A percentile compares a stretch with the other conserved stretches of the same genome.
Conservation (phyloP, 2,329 filamentous ascomycete genomes). For the Aspergillus tamarii region DNA sequence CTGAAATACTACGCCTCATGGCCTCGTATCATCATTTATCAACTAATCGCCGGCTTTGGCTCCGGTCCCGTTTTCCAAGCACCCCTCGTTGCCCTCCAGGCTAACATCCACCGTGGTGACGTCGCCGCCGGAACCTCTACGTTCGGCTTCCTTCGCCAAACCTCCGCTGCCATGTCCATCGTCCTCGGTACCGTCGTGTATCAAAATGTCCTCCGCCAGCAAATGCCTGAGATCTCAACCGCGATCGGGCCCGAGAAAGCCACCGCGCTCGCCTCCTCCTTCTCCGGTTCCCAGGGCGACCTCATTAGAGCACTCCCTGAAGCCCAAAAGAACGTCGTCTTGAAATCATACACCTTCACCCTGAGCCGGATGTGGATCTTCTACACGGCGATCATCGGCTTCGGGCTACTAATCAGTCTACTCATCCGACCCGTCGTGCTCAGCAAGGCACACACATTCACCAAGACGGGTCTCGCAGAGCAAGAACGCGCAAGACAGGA, state of each 20-base stretch:
- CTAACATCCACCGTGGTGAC: slow-evolving; percentile 61
- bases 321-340: slow-evolving; percentile 41
- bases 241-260: slow-evolving; percentile 36
- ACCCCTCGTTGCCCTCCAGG: slow-evolving; percentile 66
- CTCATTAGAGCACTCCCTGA: slow-evolving; percentile 39
- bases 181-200: slow-evolving; percentile 60
- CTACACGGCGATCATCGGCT: slow-evolving; percentile 43
- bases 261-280: slow-evolving; percentile 30
- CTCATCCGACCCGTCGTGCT: slow-evolving; percentile 44
- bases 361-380: slow-evolving; percentile 57
- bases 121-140: slow-evolving; percentile 66
- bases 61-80: slow-evolving; percentile 66
- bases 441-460: slow-evolving; percentile 46
- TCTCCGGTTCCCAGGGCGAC: slow-evolving; percentile 39
- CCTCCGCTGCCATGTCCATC: slow-evolving; percentile 61
- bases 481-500: slow-evolving; percentile 48
- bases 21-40: slow-evolving; percentile 55
- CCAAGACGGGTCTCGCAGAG: slow-evolving; percentile 49
- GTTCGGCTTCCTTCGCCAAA: slow-evolving; percentile 62
- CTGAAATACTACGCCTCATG: slow-evolving; percentile 57
- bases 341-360: slow-evolving; percentile 45
- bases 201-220: slow-evolving; percentile 41
- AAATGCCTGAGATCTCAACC: slow-evolving; percentile 30
- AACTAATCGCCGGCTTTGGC: slow-evolving; percentile 63
- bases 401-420: slow-evolving; percentile 44